A percentile compares a stretch with the other conserved stretches of the same genome.
These are phyloP conservation scores for Apiospora hydei DNA, from an alignment of 2,329 filamentous ascomycete species.

Conservation along the genomic window DNA sequence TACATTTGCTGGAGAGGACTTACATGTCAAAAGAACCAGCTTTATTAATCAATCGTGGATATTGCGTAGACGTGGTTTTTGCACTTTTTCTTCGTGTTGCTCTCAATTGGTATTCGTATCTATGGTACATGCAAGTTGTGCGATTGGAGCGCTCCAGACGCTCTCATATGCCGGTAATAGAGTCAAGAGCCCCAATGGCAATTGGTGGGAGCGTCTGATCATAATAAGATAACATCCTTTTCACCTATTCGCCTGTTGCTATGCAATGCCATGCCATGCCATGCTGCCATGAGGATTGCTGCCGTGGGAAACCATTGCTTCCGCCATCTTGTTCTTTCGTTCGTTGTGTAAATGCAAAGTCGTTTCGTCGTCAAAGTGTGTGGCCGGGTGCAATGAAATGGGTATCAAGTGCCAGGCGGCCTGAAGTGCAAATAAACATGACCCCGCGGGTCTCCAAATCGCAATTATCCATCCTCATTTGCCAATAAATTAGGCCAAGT, in stretches of 20 bases:
- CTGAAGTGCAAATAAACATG: constrained; percentile 9
- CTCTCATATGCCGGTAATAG: background rate
- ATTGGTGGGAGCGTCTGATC: constrained; percentile 5
- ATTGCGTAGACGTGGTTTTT: background rate
- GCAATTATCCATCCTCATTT: constrained; percentile 6
- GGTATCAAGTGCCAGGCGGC: constrained; percentile 10
- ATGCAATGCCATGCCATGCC: background rate
- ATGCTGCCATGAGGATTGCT: background rate
- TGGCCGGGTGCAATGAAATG: background rate
- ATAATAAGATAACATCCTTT: constrained; percentile 20
- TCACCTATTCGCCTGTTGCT: constrained; percentile 17
- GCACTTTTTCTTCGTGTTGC: background rate
- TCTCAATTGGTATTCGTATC: constrained; percentile 1
- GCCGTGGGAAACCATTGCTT: background rate
- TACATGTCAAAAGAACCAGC: background rate
- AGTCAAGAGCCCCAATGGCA: background rate
- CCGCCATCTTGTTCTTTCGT: background rate
- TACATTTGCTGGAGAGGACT: background rate
- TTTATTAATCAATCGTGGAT: background rate
- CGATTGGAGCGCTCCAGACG: background rate
- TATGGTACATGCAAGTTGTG: constrained; percentile 5
- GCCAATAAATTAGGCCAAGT: constrained; percentile 63
- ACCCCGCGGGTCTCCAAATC: constrained; percentile 5
- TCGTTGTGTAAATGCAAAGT: constrained; percentile 4
- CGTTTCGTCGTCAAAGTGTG: constrained; percentile 1